A percentile compares a stretch with the other conserved stretches of the same genome.
These are phyloP conservation scores for Chytriomyces confervae DNA, from an alignment of 192 early-diverging fungal genomes.

Conservation along the genomic window DNA sequence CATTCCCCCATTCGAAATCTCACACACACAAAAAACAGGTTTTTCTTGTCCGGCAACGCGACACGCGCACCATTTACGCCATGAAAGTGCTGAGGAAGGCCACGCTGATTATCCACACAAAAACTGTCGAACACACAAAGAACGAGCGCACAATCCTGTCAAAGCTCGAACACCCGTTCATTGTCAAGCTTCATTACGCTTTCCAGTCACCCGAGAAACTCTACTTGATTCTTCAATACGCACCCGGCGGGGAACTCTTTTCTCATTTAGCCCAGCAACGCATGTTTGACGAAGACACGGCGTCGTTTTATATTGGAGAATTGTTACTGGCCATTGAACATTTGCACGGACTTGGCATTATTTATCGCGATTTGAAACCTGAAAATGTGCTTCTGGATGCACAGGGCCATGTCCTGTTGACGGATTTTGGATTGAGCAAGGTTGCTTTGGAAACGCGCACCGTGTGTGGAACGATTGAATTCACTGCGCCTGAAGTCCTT, in stretches of 20 bases:
- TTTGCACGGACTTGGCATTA: conserved; percentile 85
- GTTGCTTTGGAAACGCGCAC: conserved; percentile 65
- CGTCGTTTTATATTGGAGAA: conserved; percentile 88
- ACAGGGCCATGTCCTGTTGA: conserved; percentile 70
- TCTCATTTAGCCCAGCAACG: conserved; percentile 71
- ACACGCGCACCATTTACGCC: conserved; percentile 61
- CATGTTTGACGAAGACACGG: conserved; percentile 77
- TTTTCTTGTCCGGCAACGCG: conserved; percentile 78
- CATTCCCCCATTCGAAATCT: background rate
- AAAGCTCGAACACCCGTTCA: conserved; percentile 86
- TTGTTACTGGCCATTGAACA: conserved; percentile 85
- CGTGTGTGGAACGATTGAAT: conserved; percentile 82
- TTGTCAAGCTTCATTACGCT: conserved; percentile 90
- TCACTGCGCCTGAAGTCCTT: conserved; percentile 72
- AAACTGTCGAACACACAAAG: conserved; percentile 80
- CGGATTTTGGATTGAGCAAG: conserved; percentile 74
- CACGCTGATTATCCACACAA: conserved; percentile 78
- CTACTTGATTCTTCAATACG: conserved; percentile 89
- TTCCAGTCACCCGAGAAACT: conserved; percentile 89
- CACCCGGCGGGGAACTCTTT: conserved; percentile 88
- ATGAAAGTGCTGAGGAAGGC: conserved; percentile 96
- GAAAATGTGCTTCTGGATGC: conserved; percentile 67
- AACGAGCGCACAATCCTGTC: conserved; percentile 89
- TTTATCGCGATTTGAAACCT: conserved; percentile 74
- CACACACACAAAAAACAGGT: conserved; percentile 55